Evolutionary conservation across 1,139 yeast genomes (phyloP).

Genomic region (Pichia sp.): DNA sequence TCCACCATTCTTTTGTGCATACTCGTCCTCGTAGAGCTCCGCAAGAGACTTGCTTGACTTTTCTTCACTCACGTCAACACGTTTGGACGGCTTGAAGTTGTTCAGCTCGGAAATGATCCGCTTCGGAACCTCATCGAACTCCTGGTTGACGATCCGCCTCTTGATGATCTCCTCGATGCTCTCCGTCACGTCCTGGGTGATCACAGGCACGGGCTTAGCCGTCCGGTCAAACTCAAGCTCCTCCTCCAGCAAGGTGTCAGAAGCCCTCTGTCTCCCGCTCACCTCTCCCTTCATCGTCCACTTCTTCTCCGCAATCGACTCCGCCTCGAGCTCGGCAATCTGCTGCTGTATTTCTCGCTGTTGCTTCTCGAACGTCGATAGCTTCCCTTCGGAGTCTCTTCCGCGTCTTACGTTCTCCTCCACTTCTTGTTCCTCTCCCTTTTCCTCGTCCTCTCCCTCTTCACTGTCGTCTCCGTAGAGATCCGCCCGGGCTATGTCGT

Average conservation of each 20-base stretch:
- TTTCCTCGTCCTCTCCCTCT: constrained; percentile 37
- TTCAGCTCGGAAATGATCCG: constrained; percentile 62
- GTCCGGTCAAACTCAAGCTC: constrained; percentile 70
- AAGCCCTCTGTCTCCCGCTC: constrained; percentile 72
- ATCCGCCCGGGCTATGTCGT: constrained; percentile 59
- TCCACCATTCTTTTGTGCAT: constrained; percentile 42
- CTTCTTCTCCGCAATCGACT: constrained; percentile 82
- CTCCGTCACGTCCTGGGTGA: constrained; percentile 84
- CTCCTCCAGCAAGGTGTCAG: constrained; percentile 71
- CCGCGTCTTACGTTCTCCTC: constrained; percentile 31
- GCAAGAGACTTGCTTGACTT: constrained; percentile 88
- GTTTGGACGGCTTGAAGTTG: constrained; percentile 48
- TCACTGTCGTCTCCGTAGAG: constrained; percentile 56
- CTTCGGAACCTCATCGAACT: constrained; percentile 82
- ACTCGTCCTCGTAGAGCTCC: constrained; percentile 86
- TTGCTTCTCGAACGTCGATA: constrained; percentile 53
- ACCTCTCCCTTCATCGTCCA: constrained; percentile 97
- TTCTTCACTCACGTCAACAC: constrained; percentile 70
- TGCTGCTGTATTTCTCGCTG: constrained; percentile 73
- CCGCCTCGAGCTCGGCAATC: constrained; percentile 75
- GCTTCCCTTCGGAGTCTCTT: constrained; percentile 40
- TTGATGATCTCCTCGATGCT: constrained; percentile 83
- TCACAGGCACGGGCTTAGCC: constrained; percentile 85
- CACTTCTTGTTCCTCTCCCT: constrained; percentile 47
- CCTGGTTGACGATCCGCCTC: constrained; percentile 66